Base-by-base conservation (phyloP, 345 rosid species). In the Sisymbrium altissimum region DNA sequence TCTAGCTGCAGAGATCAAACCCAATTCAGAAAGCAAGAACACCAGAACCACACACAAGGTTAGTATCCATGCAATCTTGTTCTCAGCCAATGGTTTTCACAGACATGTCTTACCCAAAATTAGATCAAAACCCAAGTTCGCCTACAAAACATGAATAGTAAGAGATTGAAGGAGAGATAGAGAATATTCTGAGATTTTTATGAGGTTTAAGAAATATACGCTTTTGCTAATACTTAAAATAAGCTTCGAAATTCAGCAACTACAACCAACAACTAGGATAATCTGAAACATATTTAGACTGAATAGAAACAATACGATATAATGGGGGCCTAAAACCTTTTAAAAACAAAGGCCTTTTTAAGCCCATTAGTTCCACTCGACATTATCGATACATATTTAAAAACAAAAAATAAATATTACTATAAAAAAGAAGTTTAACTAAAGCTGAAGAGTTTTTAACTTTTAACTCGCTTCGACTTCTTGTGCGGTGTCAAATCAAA, bases 121-220 rank as follows among this genome's bases (percentile, higher is more conserved):
- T 23, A 62, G 15, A 63, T 63, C 69, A 72, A 61, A 71, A 27
- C 58, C 38, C 15, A 25, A 30, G 4, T n/a, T n/a, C n/a, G n/a
- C n/a, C n/a, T n/a, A n/a, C n/a, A n/a, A 27, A 4, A 40, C 10
- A 17, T 14, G 39, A 36, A 66, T 0, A 48, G 36, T 27, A 33
- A 15, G 9, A 18, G 48, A 9, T 25, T 39, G 32, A 25, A 8
- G 3, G 3, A 23, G 3, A n/a, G n/a, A 9, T 35, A 40, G 7
- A 30, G 9, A 41, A 44, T 17, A 45, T 41, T 9, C 17, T n/a
- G 25, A 53, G 29, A 30, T 30, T 30, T 75, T 78, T 56, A 35
- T 19, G 65, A 77, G 17, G 77, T 80, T 75, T 54, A 78, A 79
- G 65, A 76, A n/a, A n/a, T n/a, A n/a, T n/a, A n/a, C n/a, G n/a